Conservation (phyloP, 176 grass and related monocot species). For the Ensete glaucum region DNA sequence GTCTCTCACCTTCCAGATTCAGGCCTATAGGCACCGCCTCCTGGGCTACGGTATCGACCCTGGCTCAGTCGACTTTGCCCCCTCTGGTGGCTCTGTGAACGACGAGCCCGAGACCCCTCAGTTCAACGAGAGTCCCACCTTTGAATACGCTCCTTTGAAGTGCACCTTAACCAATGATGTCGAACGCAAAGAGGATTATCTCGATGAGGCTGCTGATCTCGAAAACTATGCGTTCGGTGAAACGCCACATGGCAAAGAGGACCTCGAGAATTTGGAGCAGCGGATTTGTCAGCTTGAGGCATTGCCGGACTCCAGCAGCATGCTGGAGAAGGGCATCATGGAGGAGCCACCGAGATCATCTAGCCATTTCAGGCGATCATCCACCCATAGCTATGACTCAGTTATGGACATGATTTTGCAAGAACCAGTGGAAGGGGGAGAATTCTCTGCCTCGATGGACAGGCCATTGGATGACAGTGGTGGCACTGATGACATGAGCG, state of each 20-base stretch:
- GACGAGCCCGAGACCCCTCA: constrained; percentile 21
- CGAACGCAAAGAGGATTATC: background rate
- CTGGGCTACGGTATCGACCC: constrained; percentile 57
- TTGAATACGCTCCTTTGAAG: constrained; percentile 8
- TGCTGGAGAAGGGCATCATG: background rate
- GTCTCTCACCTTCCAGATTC: constrained; percentile 35
- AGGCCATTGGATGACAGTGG: constrained; percentile 16
- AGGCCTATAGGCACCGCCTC: constrained; percentile 39
- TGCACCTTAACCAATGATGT: background rate
- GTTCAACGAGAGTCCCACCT: constrained; percentile 6
- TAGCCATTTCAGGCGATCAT: background rate
- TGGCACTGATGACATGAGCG: constrained; percentile 42
- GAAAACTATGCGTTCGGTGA: constrained; percentile 3
- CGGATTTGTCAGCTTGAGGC: background rate
- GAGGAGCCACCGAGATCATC: background rate
- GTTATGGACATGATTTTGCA: background rate
- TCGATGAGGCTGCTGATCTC: background rate
- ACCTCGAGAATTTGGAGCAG: background rate
- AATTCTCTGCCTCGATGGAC: constrained; percentile 23
- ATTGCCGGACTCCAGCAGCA: background rate
- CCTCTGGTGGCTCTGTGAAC: background rate
- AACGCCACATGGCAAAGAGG: background rate
- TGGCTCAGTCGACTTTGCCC: constrained; percentile 6
- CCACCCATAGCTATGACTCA: background rate
- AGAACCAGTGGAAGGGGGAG: constrained; percentile 2